A percentile compares a stretch with the other conserved stretches of the same genome.
Evolutionary conservation across 371 early-diverging fungal species (phyloP).

Genomic region (Mucor racemosus): DNA sequence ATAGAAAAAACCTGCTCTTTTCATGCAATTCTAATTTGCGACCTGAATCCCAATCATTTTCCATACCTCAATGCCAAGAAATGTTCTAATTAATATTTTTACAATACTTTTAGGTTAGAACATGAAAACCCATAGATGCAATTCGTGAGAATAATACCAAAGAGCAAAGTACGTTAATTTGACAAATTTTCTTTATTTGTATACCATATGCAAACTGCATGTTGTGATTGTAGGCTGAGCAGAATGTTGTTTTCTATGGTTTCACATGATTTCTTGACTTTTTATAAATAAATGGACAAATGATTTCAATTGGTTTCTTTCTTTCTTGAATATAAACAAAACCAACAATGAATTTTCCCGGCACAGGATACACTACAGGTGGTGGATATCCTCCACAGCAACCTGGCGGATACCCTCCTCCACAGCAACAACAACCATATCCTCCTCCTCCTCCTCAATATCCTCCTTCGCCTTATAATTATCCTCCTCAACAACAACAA

Average conservation of each 20-base stretch:
- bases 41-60: too few species aligned
- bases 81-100: too few species aligned
- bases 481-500: slow-evolving; percentile 2
- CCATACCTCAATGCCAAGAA: too few species aligned
- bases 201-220: not conserved
- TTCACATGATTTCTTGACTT: slow-evolving; percentile 1
- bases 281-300: not conserved
- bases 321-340: not conserved
- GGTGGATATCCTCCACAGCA: slow-evolving; percentile 16
- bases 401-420: slow-evolving; percentile 15
- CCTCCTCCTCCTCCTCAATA: slow-evolving; percentile 3
- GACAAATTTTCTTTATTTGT: too few species aligned
- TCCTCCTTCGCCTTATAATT: slow-evolving; percentile 5
- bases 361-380: slow-evolving; percentile 27
- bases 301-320: slow-evolving; percentile 7
- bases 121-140: too few species aligned
- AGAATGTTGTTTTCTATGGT: not conserved
- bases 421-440: slow-evolving; percentile 9
- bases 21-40: too few species aligned
- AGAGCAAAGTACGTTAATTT: too few species aligned
- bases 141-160: too few species aligned
- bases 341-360: slow-evolving; percentile 26
- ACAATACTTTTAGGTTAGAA: too few species aligned
- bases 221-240: not conserved
- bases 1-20: too few species aligned